phyloP scores from a whole-genome alignment of 169 alveolate species.

The Babesia bovis region DNA sequence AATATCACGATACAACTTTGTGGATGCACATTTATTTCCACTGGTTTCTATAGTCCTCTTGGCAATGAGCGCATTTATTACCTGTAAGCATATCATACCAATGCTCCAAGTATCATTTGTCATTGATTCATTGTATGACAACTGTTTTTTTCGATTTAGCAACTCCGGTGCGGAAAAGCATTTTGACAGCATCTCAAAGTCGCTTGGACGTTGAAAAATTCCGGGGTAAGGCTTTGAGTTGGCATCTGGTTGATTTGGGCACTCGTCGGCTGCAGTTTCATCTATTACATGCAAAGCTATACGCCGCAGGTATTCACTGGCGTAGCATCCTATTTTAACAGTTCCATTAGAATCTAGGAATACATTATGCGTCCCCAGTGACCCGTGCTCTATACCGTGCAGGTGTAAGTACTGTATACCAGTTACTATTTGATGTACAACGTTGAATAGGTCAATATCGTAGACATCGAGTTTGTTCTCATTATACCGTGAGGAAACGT shows the following conservation, averaged over 20 bases:
- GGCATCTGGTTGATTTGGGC: not conserved
- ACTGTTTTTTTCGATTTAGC: not conserved
- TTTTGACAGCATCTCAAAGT: not conserved
- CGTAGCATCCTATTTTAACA: conserved; percentile 62
- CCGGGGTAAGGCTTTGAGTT: not conserved
- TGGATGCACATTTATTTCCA: not conserved
- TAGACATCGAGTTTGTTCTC: not conserved
- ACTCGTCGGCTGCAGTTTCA: not conserved
- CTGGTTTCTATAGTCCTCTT: not conserved
- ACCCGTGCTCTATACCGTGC: conserved; percentile 54
- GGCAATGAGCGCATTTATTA: not conserved
- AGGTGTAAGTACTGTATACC: conserved; percentile 59
- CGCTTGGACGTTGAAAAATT: not conserved
- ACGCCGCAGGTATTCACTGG: conserved; percentile 3
- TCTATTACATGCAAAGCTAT: not conserved
- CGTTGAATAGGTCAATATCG: conserved; percentile 1
- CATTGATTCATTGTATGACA: no score
- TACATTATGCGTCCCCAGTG: conserved; percentile 32
- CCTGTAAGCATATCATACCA: conserved; percentile 42
- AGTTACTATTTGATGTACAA: conserved; percentile 29
- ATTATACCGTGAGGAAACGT: no score
- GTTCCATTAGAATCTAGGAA: conserved; percentile 29
- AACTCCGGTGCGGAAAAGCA: conserved; percentile 41
- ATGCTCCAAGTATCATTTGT: conserved; percentile 57
- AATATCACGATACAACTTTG: not conserved